phyloP scores from a whole-genome alignment of 2,329 filamentous ascomycete genomes.

The Pochonia chlamydosporia region DNA sequence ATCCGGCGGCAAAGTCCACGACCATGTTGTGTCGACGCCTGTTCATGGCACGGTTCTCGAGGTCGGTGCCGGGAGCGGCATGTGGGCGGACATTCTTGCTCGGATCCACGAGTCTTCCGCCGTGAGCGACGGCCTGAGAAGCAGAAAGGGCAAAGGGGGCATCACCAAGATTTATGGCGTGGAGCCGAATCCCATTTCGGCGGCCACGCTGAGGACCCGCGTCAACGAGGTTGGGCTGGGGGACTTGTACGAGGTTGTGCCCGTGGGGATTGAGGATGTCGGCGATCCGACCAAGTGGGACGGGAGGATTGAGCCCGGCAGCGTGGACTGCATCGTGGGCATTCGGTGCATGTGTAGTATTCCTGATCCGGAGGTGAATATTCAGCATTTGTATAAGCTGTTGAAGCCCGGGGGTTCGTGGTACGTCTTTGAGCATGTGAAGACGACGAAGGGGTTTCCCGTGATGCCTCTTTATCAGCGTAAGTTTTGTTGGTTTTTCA shows the following conservation, averaged over 20 bases:
- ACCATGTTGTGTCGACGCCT: slow-evolving; percentile 26
- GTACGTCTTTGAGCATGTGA: slow-evolving; percentile 59
- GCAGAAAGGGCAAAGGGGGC: slow-evolving; percentile 12
- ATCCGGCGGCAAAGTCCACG: slow-evolving; percentile 27
- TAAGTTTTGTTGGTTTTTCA: slow-evolving; percentile 25
- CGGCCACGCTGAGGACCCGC: slow-evolving; percentile 38
- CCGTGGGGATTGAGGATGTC: slow-evolving; percentile 57
- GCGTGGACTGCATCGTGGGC: slow-evolving; percentile 54
- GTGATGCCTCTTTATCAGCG: slow-evolving; percentile 44
- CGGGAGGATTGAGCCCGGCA: slow-evolving; percentile 42
- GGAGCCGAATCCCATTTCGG: slow-evolving; percentile 55
- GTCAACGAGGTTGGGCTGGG: slow-evolving; percentile 47
- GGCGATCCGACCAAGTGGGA: slow-evolving; percentile 32
- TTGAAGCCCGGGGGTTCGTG: slow-evolving; percentile 57
- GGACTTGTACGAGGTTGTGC: slow-evolving; percentile 55
- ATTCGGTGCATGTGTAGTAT: slow-evolving; percentile 60
- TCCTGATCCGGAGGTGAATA: slow-evolving; percentile 51
- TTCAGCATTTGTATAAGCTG: slow-evolving; percentile 48
- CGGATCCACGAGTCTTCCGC: slow-evolving; percentile 15
- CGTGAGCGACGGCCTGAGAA: slow-evolving; percentile 10
- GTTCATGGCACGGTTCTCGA: slow-evolving; percentile 52
- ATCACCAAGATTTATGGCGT: slow-evolving; percentile 53
- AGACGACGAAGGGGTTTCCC: slow-evolving; percentile 30
- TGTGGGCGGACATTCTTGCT: slow-evolving; percentile 53
- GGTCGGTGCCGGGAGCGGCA: slow-evolving; percentile 55